Evolutionary conservation across 1,139 yeast species (phyloP), one percentile per base, ranked within the genome.

Genomic region (Yamadazyma diospyri): DNA sequence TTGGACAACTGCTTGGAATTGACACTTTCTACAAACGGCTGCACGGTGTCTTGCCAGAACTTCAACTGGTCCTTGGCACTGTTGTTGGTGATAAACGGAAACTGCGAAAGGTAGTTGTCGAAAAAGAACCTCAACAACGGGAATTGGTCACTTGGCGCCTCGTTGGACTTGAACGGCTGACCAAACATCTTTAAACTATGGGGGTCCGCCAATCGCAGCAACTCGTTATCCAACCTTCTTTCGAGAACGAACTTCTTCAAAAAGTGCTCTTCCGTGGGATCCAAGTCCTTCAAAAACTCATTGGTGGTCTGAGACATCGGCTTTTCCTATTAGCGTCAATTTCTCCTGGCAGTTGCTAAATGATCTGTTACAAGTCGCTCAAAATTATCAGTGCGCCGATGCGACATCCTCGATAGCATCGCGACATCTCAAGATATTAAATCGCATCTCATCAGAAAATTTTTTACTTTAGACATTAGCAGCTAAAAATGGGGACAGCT

Each of bases 41-140:
- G 96, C 1, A 87, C 81, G 23, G 81, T 81, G 29, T 67, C 68
- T 38, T 76, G 76, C 97, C 97, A 89, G 50, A 89, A 85, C 31
- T 61, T 60, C 13, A 59, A 57, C 43, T 76, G 79, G 37, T 71
- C 70, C 2, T 75, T 64, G 20, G 63, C 51, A 5, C 62, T 42
- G 38, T 53, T 61, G 42, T 64, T 66, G 3, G 80, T 63, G 16
- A 89, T 61, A 47, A 89, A 81, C 1, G 97, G 97, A 48, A 89
- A 83, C 2, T 81, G 74, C 29, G 69, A 61, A 6, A 88, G 57
- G 40, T 79, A 82, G 32, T 74, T 64, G 25, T 64, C 55, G 49
- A 88, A 78, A 41, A 86, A 74, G 57, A 72, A 86, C 36, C 80
- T 64, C 16, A 84, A 53, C 30, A 88, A 55, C 0, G 97, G 96